Evolutionary conservation across 1,139 yeast species (phyloP).

Genomic region (Yamadazyma mexicana): DNA sequence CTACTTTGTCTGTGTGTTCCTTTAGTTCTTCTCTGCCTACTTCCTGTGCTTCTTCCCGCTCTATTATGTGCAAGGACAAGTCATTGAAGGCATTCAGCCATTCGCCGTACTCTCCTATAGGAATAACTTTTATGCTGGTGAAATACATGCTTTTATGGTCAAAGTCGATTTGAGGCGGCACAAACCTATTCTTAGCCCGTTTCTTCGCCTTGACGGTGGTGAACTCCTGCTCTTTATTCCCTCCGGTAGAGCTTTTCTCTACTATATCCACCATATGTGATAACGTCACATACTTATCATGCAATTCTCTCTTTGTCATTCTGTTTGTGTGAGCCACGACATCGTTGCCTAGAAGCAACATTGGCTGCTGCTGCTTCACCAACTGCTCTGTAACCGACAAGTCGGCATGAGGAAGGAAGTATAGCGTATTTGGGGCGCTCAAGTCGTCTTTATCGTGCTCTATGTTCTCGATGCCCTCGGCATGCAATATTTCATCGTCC

Average conservation of each 20-base stretch:
- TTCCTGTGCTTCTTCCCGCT: not conserved
- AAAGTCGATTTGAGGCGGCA: slow-evolving; percentile 39
- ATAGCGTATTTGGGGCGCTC: slow-evolving; percentile 27
- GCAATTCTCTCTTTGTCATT: slow-evolving; percentile 39
- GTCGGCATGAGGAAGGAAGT: slow-evolving; percentile 77
- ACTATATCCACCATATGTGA: slow-evolving; percentile 39
- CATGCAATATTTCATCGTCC: slow-evolving; percentile 39
- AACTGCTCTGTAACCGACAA: slow-evolving; percentile 52
- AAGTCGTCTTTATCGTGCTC: not conserved
- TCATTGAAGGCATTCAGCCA: slow-evolving; percentile 61
- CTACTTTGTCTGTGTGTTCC: too few relatives aligned
- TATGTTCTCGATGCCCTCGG: slow-evolving; percentile 6
- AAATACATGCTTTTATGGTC: slow-evolving; percentile 16
- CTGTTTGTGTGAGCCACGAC: slow-evolving; percentile 53
- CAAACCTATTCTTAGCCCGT: slow-evolving; percentile 21
- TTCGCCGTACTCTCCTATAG: slow-evolving; percentile 21
- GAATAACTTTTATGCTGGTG: not conserved
- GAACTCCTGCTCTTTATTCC: slow-evolving; percentile 26
- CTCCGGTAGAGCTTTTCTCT: slow-evolving; percentile 10
- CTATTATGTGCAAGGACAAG: slow-evolving; percentile 40
- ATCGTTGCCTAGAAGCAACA: slow-evolving; percentile 48
- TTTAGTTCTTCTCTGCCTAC: not conserved
- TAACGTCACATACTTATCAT: slow-evolving; percentile 39
- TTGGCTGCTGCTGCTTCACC: slow-evolving; percentile 32
- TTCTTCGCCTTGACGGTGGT: slow-evolving; percentile 30